phyloP scores from a whole-genome alignment of 805 yeast species.

The Teunomyces panamensis region DNA sequence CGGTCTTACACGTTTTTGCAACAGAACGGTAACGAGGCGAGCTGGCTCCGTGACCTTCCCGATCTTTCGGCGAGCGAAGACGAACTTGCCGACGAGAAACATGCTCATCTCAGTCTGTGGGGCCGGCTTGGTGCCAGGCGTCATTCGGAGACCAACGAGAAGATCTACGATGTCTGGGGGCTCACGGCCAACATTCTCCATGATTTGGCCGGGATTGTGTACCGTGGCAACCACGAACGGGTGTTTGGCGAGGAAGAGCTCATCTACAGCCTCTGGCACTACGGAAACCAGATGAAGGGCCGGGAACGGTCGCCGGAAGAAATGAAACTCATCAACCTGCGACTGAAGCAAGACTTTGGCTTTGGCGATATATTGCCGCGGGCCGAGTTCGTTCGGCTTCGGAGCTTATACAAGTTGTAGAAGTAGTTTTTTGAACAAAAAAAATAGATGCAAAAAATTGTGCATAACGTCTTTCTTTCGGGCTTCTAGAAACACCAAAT shows the following conservation, averaged over 20 bases:
- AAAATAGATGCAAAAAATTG: not conserved
- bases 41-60: constrained; percentile 58
- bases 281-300: constrained; percentile 52
- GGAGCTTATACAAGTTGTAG: constrained; percentile 34
- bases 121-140: constrained; percentile 40
- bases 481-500: not conserved
- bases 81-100: constrained; percentile 11
- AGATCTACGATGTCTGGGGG: constrained; percentile 77
- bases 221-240: constrained; percentile 16
- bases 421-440: no score
- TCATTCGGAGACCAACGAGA: constrained; percentile 37
- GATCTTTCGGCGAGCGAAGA: constrained; percentile 47
- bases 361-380: constrained; percentile 46
- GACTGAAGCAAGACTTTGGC: constrained; percentile 28
- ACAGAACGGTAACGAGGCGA: constrained; percentile 51
- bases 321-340: constrained; percentile 42
- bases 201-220: constrained; percentile 59
- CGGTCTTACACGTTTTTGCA: constrained; percentile 62
- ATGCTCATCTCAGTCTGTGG: constrained; percentile 20
- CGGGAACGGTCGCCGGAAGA: constrained; percentile 54
- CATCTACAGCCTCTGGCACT: constrained; percentile 52
- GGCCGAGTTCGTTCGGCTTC: constrained; percentile 41
- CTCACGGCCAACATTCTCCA: constrained; percentile 76
- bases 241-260: constrained; percentile 64
- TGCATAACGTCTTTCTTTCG: not conserved